phyloP scores from a whole-genome alignment of 441 rosid species.

The Flueggea neowawraea region DNA sequence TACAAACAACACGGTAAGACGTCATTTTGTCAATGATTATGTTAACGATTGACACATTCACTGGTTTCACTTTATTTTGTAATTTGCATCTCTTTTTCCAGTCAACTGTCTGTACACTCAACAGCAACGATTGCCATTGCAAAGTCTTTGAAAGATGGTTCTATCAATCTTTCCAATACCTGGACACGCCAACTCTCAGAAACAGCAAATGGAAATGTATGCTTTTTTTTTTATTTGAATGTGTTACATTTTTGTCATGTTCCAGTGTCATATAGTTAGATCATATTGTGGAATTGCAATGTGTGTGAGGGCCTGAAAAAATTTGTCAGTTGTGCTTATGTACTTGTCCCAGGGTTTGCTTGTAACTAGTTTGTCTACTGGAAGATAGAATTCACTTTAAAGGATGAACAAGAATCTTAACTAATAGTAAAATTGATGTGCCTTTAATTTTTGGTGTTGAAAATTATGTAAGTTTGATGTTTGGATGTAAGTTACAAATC shows the following conservation, averaged over 20 bases:
- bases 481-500: not conserved
- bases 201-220: conserved; percentile 81
- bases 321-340: no score
- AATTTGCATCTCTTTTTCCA: conserved; percentile 27
- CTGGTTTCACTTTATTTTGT: conserved; percentile 12
- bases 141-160: conserved; percentile 82
- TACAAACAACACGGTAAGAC: conserved; percentile 76
- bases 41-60: not conserved
- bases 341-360: no score
- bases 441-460: not conserved
- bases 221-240: conserved; percentile 17
- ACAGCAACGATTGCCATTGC: conserved; percentile 71
- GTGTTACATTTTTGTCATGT: not conserved
- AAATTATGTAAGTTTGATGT: not conserved
- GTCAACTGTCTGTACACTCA: conserved; percentile 77
- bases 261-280: not conserved
- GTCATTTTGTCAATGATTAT: conserved; percentile 15
- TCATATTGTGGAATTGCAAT: not conserved
- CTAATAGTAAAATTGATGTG: not conserved
- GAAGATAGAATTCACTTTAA: no score
- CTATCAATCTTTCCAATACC: conserved; percentile 82
- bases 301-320: no score
- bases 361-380: no score
- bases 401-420: not conserved
- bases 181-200: conserved; percentile 97